Base-by-base conservation (phyloP, 805 yeast genomes). In the Sungouiella blattae region DNA sequence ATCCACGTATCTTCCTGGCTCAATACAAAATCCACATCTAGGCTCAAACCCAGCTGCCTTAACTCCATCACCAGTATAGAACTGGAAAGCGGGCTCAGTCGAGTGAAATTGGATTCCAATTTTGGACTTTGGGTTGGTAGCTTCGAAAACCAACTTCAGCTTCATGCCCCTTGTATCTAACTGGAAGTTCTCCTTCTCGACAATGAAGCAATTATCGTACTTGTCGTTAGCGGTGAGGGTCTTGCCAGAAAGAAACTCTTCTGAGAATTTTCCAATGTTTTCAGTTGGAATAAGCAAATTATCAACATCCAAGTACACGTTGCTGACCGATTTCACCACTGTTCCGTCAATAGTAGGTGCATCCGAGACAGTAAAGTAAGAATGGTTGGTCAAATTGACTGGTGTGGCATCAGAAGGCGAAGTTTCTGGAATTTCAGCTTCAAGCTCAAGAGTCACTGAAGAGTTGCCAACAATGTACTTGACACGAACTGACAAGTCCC, bases 11-110 rank as follows among this genome's bases (percentile, higher is more conserved):
- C 86, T 63, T 18, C 75, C 68, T 22, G 83, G 78, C 56, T 80
- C 87, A 24, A 78, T 62, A 44, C 83, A 78, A 55, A 80, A 71
- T 3, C 85, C 86, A 35, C 71, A 54, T 44, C 71, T 54, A 64
- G 70, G 35, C 45, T 54, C 47, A 43, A 53, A 54, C 1, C 58
- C 67, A 14, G 60, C 57, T 23, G 67, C 65, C 34, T 64, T 47
- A 28, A 72, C 64, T 35, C 63, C 61, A 46, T 73, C 79, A 15
- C 83, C 84, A 20, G 85, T 78, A 57, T 80, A 80, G 26, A 80
- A 62, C 54, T 79, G 85, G 64, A 75, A 78, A 2, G 78, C 61
- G 5, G 87, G 87, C 39, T 80, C 87, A 3, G 87, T 80, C 6
- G 83, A 64, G 12, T 55, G 49, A 6, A 73, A 71, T 14, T 56